Percentiles rank a stretch among this genome's conserved stretches.
Evolutionary conservation across 2,329 filamentous ascomycete species (phyloP).

Genomic region (Chaetomiaceae sp.): DNA sequence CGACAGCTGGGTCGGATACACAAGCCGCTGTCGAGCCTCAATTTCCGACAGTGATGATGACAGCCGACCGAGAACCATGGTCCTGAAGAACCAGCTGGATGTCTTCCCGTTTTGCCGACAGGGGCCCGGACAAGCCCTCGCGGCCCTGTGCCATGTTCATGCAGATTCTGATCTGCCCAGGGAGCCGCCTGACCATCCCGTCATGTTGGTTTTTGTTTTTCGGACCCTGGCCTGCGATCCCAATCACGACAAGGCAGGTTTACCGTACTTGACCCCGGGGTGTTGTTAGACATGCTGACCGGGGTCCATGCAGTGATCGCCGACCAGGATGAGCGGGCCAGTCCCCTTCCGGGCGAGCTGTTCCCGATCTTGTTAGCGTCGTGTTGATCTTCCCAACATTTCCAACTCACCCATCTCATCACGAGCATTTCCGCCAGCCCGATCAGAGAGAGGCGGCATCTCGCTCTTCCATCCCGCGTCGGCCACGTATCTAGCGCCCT

Average conservation of each 20-base stretch:
- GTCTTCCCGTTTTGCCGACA: not conserved
- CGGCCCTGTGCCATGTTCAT: not conserved
- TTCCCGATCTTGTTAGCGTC: conserved; percentile 26
- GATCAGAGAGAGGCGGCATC: not conserved
- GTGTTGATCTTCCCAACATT: conserved; percentile 14
- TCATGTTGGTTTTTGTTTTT: not conserved
- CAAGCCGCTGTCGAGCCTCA: too few species aligned
- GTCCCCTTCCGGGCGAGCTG: conserved; percentile 19
- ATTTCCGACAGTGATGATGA: too few species aligned
- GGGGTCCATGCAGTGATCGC: conserved; percentile 24
- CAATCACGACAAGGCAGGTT: not conserved
- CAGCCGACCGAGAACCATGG: too few species aligned
- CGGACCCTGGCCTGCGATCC: not conserved
- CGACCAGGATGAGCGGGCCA: conserved; percentile 25
- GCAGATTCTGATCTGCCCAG: conserved; percentile 6
- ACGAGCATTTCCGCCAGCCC: not conserved
- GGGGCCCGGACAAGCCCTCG: not conserved
- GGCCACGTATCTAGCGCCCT: not conserved
- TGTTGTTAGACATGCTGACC: conserved; percentile 1
- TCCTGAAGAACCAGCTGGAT: too few species aligned
- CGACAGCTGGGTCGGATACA: too few species aligned
- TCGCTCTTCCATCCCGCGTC: not conserved
- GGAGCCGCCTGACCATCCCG: not conserved
- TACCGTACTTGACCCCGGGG: conserved; percentile 17
- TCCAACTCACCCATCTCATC: not conserved